phyloP scores from a whole-genome alignment of 2,329 filamentous ascomycete genomes.

The Scedosporium minutisporum region DNA sequence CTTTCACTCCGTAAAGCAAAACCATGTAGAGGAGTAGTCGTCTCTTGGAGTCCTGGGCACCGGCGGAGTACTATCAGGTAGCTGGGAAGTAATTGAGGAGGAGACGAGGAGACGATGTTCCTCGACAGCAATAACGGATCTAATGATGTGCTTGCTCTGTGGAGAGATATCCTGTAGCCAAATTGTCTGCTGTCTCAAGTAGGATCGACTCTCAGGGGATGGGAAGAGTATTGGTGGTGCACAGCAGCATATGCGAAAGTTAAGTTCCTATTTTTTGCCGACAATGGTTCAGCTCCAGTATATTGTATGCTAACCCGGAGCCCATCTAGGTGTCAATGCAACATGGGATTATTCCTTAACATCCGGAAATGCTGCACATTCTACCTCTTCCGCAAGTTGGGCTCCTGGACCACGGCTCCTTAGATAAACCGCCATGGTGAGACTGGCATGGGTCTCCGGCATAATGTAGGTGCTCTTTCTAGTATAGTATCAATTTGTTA shows the following conservation, averaged over 20 bases:
- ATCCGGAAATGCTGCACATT: conserved; percentile 92
- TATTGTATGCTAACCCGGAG: conserved; percentile 7
- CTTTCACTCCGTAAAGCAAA: too few relatives aligned
- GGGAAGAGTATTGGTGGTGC: conserved; percentile 62
- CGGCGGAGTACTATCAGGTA: too few relatives aligned
- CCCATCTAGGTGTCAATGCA: conserved; percentile 64
- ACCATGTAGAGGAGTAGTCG: too few relatives aligned
- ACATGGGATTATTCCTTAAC: conserved; percentile 90
- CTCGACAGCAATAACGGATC: conserved; percentile 89
- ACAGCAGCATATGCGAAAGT: conserved; percentile 81
- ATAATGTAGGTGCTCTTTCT: too few relatives aligned
- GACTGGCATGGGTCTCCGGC: conserved; percentile 82
- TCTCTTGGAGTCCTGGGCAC: too few relatives aligned
- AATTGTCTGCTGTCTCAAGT: conserved; percentile 76
- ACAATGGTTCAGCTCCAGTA: neutral
- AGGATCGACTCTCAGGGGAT: conserved; percentile 34
- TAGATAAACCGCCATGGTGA: conserved; percentile 96
- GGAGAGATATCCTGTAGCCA: conserved; percentile 96
- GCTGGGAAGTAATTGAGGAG: too few relatives aligned
- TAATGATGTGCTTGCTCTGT: conserved; percentile 87
- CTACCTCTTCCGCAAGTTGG: conserved; percentile 72
- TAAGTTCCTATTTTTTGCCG: conserved; percentile 36
- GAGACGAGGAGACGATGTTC: conserved; percentile 76
- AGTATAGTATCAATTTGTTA: too few relatives aligned
- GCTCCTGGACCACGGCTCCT: conserved; percentile 77